Conservation (phyloP, 768 basidiomycete genomes). For the Hysterangium stoloniferum region DNA sequence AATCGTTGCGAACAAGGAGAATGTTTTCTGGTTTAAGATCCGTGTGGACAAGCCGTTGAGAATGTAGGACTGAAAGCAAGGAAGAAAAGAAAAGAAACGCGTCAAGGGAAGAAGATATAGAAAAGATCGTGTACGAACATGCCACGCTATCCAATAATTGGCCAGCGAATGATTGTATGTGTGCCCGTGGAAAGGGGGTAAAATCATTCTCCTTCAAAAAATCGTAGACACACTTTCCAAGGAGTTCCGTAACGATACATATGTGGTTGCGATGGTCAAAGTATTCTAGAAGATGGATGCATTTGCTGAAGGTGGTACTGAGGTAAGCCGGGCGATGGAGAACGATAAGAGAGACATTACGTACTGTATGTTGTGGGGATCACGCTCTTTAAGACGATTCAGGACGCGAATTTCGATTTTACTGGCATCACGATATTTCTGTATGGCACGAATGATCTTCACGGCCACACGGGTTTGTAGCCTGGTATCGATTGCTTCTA, state of each 20-base stretch:
- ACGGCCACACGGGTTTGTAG: conserved; percentile 81
- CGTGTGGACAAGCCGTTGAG: conserved; percentile 88
- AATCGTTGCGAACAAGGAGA: conserved; percentile 81
- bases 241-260: conserved; percentile 90
- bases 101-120: conserved; percentile 8
- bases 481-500: conserved; percentile 80
- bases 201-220: conserved; percentile 98
- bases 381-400: conserved; percentile 81
- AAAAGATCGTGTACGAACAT: conserved; percentile 50
- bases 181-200: conserved; percentile 89
- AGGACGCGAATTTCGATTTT: conserved; percentile 97
- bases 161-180: conserved; percentile 92
- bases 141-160: conserved; percentile 89
- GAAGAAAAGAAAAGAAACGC: conserved; percentile 14
- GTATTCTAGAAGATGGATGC: conserved; percentile 89
- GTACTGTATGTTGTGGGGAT: conserved; percentile 83
- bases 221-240: conserved; percentile 97
- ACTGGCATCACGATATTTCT: conserved; percentile 97
- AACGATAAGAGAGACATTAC: conserved; percentile 26
- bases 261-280: conserved; percentile 98
- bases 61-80: conserved; percentile 75
- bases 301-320: conserved; percentile 61
- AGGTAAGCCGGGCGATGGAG: conserved; percentile 13
- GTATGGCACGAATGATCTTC: conserved; percentile 97
- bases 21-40: conserved; percentile 99